Evolutionary conservation across 352 stramenopile species (phyloP), one percentile per base, ranked within the genome.

Genomic region (Globisporangium mamillatum): DNA sequence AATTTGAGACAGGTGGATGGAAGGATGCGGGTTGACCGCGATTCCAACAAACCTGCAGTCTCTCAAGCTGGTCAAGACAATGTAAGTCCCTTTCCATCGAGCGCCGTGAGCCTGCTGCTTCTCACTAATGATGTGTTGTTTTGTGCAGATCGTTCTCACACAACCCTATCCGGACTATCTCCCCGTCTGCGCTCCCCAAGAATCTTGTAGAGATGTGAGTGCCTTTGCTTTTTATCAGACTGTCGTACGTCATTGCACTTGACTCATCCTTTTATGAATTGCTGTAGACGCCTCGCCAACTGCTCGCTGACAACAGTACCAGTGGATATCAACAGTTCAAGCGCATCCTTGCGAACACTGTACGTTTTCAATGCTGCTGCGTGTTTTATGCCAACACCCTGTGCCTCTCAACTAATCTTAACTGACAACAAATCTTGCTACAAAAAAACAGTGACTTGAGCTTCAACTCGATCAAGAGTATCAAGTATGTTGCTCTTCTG

Each of bases 141-240:
- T 16, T n/a, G 24, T 36, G 27, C 41, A 70, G 64, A 29, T 66
- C 66, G 36, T 54, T 71, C 24, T 66, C 66, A 1, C 18, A 60
- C 20, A 71, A 71, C 22, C 25, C 38, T 22, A 60, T 71, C 3
- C 18, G 24, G 4, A 34, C 3, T 9, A 18, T 63, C 9, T 32
- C 16, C 5, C 14, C 25, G 20, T 67, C 59, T 3, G 32, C 52
- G 1, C 54, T 71, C 0, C 66, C 66, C 1, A 71, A 36, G 25
- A 66, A 63, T 32, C 60, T 71, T 20, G 16, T 63, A 1, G 59
- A 71, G 38, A 46, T 71, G 59, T 67, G 36, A 41, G 66, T 59
- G 7, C 0, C 14, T 29, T 41, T 38, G 5, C 34, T 41, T 3
- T 3, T 2, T 22, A 25, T 4, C 8, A 32, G 2, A 8, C 46